These are phyloP conservation scores for Knoxia roxburghii DNA, from an alignment of 257 asterid genomes.

Conservation along the genomic window DNA sequence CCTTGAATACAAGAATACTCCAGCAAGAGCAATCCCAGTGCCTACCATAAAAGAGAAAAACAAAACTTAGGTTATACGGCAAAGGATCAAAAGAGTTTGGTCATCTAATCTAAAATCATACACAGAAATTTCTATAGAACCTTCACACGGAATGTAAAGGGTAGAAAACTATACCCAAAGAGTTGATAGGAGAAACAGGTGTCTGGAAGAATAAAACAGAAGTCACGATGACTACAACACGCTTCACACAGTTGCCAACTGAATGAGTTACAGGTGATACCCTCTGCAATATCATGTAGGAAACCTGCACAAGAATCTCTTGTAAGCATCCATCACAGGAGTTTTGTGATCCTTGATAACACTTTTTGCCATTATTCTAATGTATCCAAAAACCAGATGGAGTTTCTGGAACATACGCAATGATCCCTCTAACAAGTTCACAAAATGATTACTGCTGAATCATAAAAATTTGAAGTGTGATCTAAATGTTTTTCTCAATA, in stretches of 20 bases:
- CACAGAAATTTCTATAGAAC: no score
- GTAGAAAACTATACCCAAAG: slow-evolving; percentile 47
- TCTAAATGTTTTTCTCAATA: no score
- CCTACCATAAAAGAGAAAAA: slow-evolving; percentile 31
- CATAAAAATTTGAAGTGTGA: not conserved
- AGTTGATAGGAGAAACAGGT: slow-evolving; percentile 65
- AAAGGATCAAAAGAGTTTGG: not conserved
- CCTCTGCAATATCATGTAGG: slow-evolving; percentile 90
- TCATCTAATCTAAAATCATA: not conserved
- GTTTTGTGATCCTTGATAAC: no score
- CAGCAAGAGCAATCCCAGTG: slow-evolving; percentile 82
- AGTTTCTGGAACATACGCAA: not conserved
- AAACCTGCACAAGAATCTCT: slow-evolving; percentile 47
- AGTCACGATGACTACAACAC: slow-evolving; percentile 84
- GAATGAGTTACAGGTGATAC: slow-evolving; percentile 96
- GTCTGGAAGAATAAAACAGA: slow-evolving; percentile 88
- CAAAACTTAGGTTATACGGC: not conserved
- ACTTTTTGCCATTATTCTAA: not conserved
- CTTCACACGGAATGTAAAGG: not conserved
- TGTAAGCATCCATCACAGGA: slow-evolving; percentile 4
- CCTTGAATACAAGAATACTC: slow-evolving; percentile 89
- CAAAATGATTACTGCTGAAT: not conserved
- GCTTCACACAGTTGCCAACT: slow-evolving; percentile 86
- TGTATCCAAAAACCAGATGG: not conserved
- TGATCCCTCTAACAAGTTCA: not conserved